Base-by-base conservation (phyloP, 164 flowering plant species). In the Nymphaea colorata region DNA sequence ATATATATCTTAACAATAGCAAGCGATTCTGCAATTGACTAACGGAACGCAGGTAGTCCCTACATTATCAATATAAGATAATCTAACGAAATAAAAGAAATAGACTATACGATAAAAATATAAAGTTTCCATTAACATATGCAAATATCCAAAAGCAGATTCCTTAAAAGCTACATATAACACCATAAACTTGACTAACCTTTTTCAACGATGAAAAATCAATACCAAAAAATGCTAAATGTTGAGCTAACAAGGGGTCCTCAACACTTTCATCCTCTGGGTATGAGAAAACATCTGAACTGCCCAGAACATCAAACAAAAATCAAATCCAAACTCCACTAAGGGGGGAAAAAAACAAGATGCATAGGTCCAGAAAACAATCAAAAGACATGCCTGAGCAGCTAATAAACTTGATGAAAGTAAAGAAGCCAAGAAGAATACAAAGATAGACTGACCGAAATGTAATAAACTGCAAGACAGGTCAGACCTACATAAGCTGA, bases 221-320 rank as follows among this genome's bases (percentile, higher is more conserved):
- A 70, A 95, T 92, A 69, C 99, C 99, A 80, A 88, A 95, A 76
- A 81, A 86, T 0, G 95, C 93, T 77, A 95, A 78, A 81, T 95
- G 99, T 71, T 95, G 87, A 44, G 92, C 96, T 61, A 95, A 72
- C 55, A 82, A 79, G 44, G 99, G 99, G 66, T 95, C 98, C 78
- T 78, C 53, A 66, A 95, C 96, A 81, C 89, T 84, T 43, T 90
- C 98, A 82, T 95, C 99, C 85, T 95, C 99, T 59, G 90, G 89
- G 75, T 95, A 95, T 60, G 96, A 95, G 81, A 76, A 95, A 83
- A 92, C 98, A 69, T 95, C 99, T 94, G 97, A 86, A 86, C 96
- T 90, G 93, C 87, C 98, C 25, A 61, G 36, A 8, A 61, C 63
- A 5, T n/a, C 41, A n/a, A n/a, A 8, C 41, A 61, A 61, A 61